phyloP scores from a whole-genome alignment of 495 filamentous ascomycete species.

The Haplographium delicatum region DNA sequence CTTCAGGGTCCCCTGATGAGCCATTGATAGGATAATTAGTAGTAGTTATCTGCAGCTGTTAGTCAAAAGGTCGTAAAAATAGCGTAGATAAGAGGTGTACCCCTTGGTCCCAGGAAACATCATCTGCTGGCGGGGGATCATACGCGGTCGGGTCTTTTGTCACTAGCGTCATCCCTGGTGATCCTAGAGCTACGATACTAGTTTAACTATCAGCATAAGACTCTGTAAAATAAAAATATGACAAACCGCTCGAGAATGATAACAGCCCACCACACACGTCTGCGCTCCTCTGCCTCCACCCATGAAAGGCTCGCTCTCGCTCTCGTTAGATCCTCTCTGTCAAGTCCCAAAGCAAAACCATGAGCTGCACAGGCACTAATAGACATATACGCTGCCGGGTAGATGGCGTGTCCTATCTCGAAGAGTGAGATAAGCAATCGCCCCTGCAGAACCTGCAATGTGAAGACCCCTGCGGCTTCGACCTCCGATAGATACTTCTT shows the following conservation, averaged over 20 bases:
- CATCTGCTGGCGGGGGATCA: constrained; percentile 36
- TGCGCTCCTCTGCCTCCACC: constrained; percentile 44
- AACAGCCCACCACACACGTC: constrained; percentile 45
- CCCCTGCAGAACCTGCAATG: constrained; percentile 36
- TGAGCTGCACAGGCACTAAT: constrained; percentile 35
- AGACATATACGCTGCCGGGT: constrained; percentile 40
- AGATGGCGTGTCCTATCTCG: constrained; percentile 41
- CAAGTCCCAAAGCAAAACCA: constrained; percentile 24
- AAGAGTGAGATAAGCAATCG: constrained; percentile 37
- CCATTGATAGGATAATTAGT: background rate
- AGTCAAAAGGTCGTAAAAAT: background rate
- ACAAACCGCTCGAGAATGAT: constrained; percentile 40
- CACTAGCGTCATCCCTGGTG: background rate
- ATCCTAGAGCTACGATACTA: background rate
- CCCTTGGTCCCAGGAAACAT: constrained; percentile 34
- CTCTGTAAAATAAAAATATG: no score
- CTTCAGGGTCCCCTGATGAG: background rate
- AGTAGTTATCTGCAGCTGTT: background rate
- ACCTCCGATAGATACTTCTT: constrained; percentile 33
- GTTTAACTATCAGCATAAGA: no score
- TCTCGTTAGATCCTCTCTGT: background rate
- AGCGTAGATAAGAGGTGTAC: background rate
- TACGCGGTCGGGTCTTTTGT: constrained; percentile 34
- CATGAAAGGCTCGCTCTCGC: constrained; percentile 25
- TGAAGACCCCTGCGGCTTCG: constrained; percentile 35